Base-by-base conservation (phyloP, 2,329 filamentous ascomycete genomes). In the Fusarium sp. region DNA sequence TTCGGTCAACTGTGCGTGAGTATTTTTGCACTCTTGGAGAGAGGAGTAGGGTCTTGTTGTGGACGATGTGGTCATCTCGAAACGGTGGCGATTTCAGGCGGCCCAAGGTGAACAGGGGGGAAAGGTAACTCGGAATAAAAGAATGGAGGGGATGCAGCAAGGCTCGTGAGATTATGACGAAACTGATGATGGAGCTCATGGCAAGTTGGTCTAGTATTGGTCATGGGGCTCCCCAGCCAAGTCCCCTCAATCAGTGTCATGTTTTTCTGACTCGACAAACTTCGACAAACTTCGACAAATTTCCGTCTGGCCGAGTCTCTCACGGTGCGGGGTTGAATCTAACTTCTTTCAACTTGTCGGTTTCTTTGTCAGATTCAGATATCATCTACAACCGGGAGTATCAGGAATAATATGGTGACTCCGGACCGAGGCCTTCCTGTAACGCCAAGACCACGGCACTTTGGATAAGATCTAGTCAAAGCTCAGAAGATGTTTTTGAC, bases 221-320 rank as follows among this genome's bases (percentile, higher is more conserved):
- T 2, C 43, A 40, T 45, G 20, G 20, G 40, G 40, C 12, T 14
- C 40, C 40, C 20, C 12, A 5, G 43, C 20, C 43, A 27, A 47
- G 20, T 4, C 7, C 14, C 12, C 6, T 22, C 43, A 6, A 45
- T 47, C 43, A 10, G 15, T 25, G 43, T 47, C 43, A 47, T 47
- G 14, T 27, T 47, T 47, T 47, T 47, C 43, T 47, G 43, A 47
- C 43, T 25, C 43, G 25, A 47, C 43, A 47, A 47, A 25, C 43
- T 14, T 25, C 43, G 25, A 47, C 43, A 47, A 47, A 25, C 43
- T 14, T 47, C 20, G 15, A 47, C 43, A 25, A 47, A 47, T 22
- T 25, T 47, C 43, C 22, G 5, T 27, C 14, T 2, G 9, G 4
- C 22, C 43, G 9, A 9, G 22, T 6, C 14, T 25, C 43, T 15